phyloP scores from a whole-genome alignment of 345 rosid species.

The Pseudoturritis turrita region DNA sequence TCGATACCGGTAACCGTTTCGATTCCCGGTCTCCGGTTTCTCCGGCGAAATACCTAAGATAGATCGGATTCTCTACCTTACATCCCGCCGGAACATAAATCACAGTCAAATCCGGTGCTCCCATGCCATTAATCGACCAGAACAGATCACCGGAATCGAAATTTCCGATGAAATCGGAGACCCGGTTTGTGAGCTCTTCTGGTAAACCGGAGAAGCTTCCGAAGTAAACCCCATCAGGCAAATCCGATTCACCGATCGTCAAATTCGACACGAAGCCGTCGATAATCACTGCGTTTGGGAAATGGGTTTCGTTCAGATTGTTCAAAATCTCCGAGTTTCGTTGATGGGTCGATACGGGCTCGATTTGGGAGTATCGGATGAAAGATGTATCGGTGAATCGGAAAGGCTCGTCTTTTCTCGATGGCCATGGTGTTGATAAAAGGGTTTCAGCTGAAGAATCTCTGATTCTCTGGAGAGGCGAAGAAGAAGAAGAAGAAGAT shows the following conservation, averaged over 20 bases:
- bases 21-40: conserved; percentile 56
- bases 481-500: conserved; percentile 31
- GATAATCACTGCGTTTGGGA: conserved; percentile 43
- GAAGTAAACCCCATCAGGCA: conserved; percentile 73
- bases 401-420: conserved; percentile 81
- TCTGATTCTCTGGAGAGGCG: conserved; percentile 62
- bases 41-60: conserved; percentile 65
- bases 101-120: conserved; percentile 81
- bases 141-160: conserved; percentile 78
- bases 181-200: conserved; percentile 40
- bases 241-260: conserved; percentile 39
- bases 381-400: conserved; percentile 85
- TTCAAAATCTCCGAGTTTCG: conserved; percentile 23
- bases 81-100: conserved; percentile 81
- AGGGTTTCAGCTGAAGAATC: conserved; percentile 64
- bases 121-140: conserved; percentile 86
- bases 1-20: conserved; percentile 64
- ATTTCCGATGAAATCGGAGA: conserved; percentile 43
- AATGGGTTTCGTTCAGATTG: conserved; percentile 37
- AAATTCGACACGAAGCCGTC: conserved; percentile 72
- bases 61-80: conserved; percentile 58
- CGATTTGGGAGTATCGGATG: conserved; percentile 55
- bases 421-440: conserved; percentile 80
- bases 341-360: conserved; percentile 54
- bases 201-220: conserved; percentile 55